A percentile compares a stretch with the other conserved stretches of the same genome.
Evolutionary conservation across 768 basidiomycete species (phyloP).

Genomic region (Tulasnella sp.): DNA sequence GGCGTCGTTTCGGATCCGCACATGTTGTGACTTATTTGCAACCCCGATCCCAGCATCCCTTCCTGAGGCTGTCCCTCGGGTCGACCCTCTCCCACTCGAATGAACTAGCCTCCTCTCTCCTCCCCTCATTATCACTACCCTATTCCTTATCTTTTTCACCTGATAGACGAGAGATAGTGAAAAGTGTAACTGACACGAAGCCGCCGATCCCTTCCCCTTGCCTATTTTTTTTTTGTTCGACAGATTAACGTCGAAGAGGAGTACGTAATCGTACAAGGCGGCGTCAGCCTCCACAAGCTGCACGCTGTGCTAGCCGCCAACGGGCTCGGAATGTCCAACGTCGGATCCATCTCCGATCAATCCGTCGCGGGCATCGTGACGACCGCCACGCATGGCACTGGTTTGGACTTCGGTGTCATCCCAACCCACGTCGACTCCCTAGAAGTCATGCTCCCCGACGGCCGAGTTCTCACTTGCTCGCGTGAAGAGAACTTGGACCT

Average conservation of each 20-base stretch:
- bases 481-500: slow-evolving; percentile 47
- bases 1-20: background rate
- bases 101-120: background rate
- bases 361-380: slow-evolving; percentile 85
- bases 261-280: slow-evolving; percentile 62
- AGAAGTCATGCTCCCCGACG: slow-evolving; percentile 66
- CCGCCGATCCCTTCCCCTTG: background rate
- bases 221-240: background rate
- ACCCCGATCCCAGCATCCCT: too few relatives aligned
- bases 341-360: slow-evolving; percentile 96
- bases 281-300: slow-evolving; percentile 64
- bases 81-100: too few relatives aligned
- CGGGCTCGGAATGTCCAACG: slow-evolving; percentile 76
- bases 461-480: slow-evolving; percentile 56
- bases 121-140: background rate
- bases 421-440: slow-evolving; percentile 70
- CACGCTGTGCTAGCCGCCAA: slow-evolving; percentile 54
- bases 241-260: slow-evolving; percentile 61
- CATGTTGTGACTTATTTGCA: background rate
- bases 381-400: slow-evolving; percentile 92
- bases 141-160: background rate
- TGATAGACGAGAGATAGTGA: too few relatives aligned
- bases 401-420: slow-evolving; percentile 65
- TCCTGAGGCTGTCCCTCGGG: too few relatives aligned
- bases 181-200: background rate